phyloP scores from a whole-genome alignment of 2,329 filamentous ascomycete genomes.

The Helminthosporium solani region DNA sequence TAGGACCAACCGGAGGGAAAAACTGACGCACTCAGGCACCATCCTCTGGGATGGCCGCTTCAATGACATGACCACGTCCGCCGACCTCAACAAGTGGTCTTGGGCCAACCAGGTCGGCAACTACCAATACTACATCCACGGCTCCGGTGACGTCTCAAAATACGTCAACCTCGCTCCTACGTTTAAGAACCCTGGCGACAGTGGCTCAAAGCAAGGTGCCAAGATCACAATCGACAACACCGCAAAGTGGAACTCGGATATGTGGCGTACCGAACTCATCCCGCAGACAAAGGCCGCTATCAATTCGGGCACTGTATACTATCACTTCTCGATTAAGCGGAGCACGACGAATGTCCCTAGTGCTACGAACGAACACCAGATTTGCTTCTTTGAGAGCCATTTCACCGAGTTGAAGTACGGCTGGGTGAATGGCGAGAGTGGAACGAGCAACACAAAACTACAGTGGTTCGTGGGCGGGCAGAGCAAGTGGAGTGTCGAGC shows the following conservation, averaged over 20 bases:
- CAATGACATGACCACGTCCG: constrained; percentile 57
- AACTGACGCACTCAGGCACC: constrained; percentile 39
- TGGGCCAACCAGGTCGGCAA: constrained; percentile 68
- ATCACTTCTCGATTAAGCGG: constrained; percentile 70
- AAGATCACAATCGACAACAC: constrained; percentile 66
- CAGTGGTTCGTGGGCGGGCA: constrained; percentile 64
- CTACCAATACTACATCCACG: constrained; percentile 78
- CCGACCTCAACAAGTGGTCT: constrained; percentile 61
- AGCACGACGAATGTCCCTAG: constrained; percentile 61
- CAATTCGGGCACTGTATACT: constrained; percentile 66
- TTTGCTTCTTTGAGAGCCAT: constrained; percentile 65
- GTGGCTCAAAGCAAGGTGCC: constrained; percentile 61
- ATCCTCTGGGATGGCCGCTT: constrained; percentile 67
- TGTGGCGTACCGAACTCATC: constrained; percentile 74
- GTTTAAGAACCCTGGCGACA: constrained; percentile 67
- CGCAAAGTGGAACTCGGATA: constrained; percentile 72
- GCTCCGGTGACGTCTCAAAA: constrained; percentile 54
- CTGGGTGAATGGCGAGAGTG: constrained; percentile 54
- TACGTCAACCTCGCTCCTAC: constrained; percentile 63
- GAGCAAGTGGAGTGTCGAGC: constrained; percentile 63
- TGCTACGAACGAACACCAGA: constrained; percentile 66
- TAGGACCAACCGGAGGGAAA: background rate
- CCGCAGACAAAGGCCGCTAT: constrained; percentile 67
- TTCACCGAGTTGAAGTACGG: constrained; percentile 75
- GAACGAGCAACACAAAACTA: constrained; percentile 56